Base-by-base conservation (phyloP, 208 protist genomes). In the Acanthamoeba castellanii region DNA sequence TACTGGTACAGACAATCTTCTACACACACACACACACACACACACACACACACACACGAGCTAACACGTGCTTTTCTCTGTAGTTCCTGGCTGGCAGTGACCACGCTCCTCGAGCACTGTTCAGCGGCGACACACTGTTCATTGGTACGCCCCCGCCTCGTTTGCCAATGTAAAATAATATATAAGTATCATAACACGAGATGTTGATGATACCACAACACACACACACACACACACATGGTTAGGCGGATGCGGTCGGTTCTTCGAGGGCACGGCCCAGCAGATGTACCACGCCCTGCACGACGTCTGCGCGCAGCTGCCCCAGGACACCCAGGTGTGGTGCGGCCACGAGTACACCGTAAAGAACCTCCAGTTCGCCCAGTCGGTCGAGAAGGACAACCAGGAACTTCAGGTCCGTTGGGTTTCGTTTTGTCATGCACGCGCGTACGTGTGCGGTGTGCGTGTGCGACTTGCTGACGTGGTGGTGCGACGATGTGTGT, bases 121-220 rank as follows among this genome's bases (percentile, higher is more conserved):
- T 99, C 96, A 98, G 98, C 6, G 98, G 98, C 27, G 98, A 99
- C 87, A 99, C 98, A 3, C 96, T 99, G 95, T 99, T 99, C 96
- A 94, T 99, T 91, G 98, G 76, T 84, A 76, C 11, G 70, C 66
- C 16, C 66, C 1, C 66, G 66, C 37, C 37, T 42, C 37, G 37
- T 42, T 1, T 42, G 37, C 37, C 37, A 42, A 42, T 42, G 37
- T 42, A 42, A 42, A 42, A 42, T 42, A 42, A 3, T n/a, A n/a
- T n/a, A n/a, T n/a, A n/a, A n/a, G n/a, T n/a, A n/a, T n/a, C n/a
- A n/a, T n/a, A n/a, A n/a, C n/a, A n/a, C n/a, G n/a, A n/a, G n/a
- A n/a, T n/a, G n/a, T n/a, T n/a, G n/a, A n/a, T n/a, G n/a, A n/a
- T 3, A 0, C 5, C 37, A 42, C 5, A 42, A 42, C 37, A 42